phyloP scores from a whole-genome alignment of 768 basidiomycete species.

The Omphalotus guepiniiformis region DNA sequence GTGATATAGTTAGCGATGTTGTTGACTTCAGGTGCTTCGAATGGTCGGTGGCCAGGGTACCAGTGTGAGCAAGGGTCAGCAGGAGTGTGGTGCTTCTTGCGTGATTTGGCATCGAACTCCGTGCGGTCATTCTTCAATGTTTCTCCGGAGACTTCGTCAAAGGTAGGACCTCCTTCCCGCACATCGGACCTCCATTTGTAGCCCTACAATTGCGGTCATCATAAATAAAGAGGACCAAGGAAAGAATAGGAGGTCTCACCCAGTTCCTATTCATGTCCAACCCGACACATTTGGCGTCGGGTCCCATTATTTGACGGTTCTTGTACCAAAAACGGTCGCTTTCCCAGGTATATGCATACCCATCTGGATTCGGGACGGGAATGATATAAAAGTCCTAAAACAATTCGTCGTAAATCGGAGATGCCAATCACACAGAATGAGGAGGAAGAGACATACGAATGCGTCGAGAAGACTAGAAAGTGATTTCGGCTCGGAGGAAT shows the following conservation, averaged over 20 bases:
- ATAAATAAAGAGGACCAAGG: background rate
- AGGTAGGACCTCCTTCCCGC: constrained; percentile 10
- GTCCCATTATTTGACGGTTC: constrained; percentile 54
- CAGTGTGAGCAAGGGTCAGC: constrained; percentile 66
- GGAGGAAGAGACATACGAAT: constrained; percentile 10
- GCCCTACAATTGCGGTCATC: constrained; percentile 37
- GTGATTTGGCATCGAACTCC: constrained; percentile 9
- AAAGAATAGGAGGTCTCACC: constrained; percentile 28
- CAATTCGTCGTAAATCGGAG: constrained; percentile 2
- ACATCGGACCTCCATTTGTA: constrained; percentile 60
- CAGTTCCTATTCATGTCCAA: constrained; percentile 81
- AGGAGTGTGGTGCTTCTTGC: constrained; percentile 20
- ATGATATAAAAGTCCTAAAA: constrained; percentile 71
- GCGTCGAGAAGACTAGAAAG: background rate
- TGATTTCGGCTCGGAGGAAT: constrained; percentile 15
- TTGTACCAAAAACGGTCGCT: constrained; percentile 74
- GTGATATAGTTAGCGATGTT: constrained; percentile 68
- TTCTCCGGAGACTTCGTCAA: too few species aligned
- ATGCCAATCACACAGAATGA: constrained; percentile 11
- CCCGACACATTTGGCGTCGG: constrained; percentile 52
- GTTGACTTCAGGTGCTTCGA: constrained; percentile 74
- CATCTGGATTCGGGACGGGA: constrained; percentile 66
- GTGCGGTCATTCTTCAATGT: constrained; percentile 10
- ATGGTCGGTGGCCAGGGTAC: constrained; percentile 71
- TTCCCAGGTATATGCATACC: constrained; percentile 73